Evolutionary conservation across 2,329 filamentous ascomycete species (phyloP).

Genomic region (Ramularia endophylla): DNA sequence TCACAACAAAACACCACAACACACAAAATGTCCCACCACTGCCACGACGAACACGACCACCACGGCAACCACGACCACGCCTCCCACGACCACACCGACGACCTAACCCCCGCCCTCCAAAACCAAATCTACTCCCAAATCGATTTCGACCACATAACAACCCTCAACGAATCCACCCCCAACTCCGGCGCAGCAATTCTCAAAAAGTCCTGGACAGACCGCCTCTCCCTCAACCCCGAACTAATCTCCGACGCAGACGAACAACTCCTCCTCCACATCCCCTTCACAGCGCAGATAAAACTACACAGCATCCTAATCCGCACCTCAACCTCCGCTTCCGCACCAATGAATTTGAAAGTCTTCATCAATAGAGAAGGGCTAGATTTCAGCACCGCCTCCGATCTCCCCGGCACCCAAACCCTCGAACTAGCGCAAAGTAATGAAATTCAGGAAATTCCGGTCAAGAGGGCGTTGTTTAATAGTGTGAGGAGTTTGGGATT

Average conservation of each 20-base stretch:
- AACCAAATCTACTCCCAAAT: constrained; percentile 88
- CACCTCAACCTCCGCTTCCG: constrained; percentile 62
- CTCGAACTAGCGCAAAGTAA: constrained; percentile 70
- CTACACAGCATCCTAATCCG: constrained; percentile 85
- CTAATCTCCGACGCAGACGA: constrained; percentile 83
- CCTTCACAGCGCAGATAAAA: constrained; percentile 93
- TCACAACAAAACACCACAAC: too few species aligned
- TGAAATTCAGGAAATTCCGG: constrained; percentile 79
- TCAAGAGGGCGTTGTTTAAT: constrained; percentile 84
- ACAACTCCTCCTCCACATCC: constrained; percentile 86
- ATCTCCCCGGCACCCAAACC: constrained; percentile 58
- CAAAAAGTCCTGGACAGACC: constrained; percentile 86
- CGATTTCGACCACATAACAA: constrained; percentile 76
- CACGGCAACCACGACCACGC: constrained; percentile 47
- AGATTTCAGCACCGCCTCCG: constrained; percentile 70
- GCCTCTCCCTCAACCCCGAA: constrained; percentile 65
- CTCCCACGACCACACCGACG: constrained; percentile 81
- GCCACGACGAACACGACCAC: constrained; percentile 43
- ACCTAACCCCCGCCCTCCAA: constrained; percentile 86
- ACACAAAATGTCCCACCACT: too few species aligned
- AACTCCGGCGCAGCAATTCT: constrained; percentile 68
- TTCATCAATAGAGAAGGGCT: constrained; percentile 83
- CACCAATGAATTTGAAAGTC: constrained; percentile 77
- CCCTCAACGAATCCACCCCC: constrained; percentile 71
- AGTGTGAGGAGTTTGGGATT: constrained; percentile 75